Evolutionary conservation across 2,329 filamentous ascomycete genomes (phyloP).

Genomic region (Neopestalotiopsis rosae): DNA sequence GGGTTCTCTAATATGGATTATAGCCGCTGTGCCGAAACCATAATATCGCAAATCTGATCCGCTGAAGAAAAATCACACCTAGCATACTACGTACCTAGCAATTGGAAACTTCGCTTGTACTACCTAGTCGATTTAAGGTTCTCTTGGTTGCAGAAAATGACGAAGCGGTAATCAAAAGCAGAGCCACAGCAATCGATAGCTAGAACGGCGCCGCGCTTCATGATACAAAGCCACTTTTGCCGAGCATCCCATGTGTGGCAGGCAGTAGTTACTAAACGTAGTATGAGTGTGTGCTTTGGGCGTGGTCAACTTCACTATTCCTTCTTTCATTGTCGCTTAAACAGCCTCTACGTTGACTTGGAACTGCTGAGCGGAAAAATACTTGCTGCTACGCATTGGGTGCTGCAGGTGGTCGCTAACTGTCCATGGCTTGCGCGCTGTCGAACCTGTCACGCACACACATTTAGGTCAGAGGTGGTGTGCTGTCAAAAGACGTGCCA

Average conservation of each 20-base stretch:
- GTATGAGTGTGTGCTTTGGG: no score
- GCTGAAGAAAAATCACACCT: background rate
- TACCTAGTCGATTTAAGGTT: background rate
- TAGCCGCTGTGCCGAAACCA: background rate
- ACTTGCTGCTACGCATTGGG: background rate
- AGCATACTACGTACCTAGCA: no score
- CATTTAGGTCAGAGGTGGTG: background rate
- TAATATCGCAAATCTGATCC: background rate
- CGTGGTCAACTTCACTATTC: background rate
- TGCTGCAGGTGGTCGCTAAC: background rate
- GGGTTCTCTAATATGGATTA: background rate
- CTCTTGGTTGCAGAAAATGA: background rate
- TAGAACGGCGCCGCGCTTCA: background rate
- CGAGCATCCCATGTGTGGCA: no score
- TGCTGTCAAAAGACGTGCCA: background rate
- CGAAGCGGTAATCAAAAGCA: conserved; percentile 1
- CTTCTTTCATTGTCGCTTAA: background rate
- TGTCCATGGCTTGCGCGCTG: background rate
- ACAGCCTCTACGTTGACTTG: background rate
- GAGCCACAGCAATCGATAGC: conserved; percentile 2
- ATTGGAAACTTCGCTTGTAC: no score
- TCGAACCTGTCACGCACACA: background rate
- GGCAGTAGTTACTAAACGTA: no score
- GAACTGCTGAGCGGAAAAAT: no score
- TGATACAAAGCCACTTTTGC: background rate